A percentile compares a stretch with the other conserved stretches of the same genome.
Evolutionary conservation across 257 asterid genomes (phyloP).

Genomic region (Agastache rugosa): DNA sequence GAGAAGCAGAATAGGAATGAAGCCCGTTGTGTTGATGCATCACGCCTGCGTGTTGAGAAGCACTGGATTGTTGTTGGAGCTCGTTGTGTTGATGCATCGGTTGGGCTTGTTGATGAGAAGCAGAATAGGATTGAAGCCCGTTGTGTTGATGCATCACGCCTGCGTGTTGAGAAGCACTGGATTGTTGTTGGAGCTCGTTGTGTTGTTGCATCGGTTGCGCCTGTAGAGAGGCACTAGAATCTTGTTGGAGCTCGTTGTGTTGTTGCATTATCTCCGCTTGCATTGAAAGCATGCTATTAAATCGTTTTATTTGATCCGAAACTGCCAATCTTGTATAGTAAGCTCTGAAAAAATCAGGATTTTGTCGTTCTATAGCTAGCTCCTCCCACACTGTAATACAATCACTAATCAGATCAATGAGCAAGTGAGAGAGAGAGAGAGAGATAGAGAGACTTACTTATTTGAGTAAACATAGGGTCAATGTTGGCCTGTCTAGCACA

Average conservation of each 20-base stretch:
- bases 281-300: constrained; percentile 55
- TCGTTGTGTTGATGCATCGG: constrained; percentile 45
- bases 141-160: constrained; percentile 46
- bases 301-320: constrained; percentile 64
- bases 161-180: background rate
- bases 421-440: background rate
- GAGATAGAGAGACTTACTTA: constrained; percentile 33
- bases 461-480: constrained; percentile 52
- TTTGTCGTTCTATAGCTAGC: constrained; percentile 63
- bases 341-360: constrained; percentile 66
- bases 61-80: constrained; percentile 24
- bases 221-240: background rate
- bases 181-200: constrained; percentile 33
- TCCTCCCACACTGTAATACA: constrained; percentile 66
- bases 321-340: constrained; percentile 57
- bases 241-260: background rate
- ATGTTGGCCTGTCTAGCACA: constrained; percentile 44
- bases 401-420: background rate
- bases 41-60: background rate
- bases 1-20: too few relatives aligned
- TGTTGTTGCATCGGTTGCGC: constrained; percentile 42
- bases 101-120: background rate
- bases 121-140: constrained; percentile 40
- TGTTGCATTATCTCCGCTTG: constrained; percentile 51
- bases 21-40: too few relatives aligned